Evolutionary conservation across 352 stramenopile species (phyloP).

Genomic region (Globisporangium recalcitrans): DNA sequence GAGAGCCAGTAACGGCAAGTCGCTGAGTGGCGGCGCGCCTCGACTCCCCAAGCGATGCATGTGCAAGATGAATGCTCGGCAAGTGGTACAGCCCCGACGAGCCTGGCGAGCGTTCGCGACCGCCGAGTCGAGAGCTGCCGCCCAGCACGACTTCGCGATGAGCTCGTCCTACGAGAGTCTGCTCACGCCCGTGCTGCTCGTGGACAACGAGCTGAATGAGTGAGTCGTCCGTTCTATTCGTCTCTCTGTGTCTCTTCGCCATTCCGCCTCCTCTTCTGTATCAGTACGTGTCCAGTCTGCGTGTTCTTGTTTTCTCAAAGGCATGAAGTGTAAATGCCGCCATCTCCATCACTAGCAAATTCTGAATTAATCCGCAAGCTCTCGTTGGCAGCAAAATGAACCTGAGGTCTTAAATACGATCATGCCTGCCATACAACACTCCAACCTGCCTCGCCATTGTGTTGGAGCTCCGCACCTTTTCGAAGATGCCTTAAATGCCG

Average conservation of each 20-base stretch:
- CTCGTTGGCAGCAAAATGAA: neutral
- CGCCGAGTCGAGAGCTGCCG: constrained; percentile 10
- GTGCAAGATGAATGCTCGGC: constrained; percentile 14
- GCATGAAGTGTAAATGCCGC: neutral
- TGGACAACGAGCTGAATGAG: neutral
- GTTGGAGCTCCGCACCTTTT: neutral
- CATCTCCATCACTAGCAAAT: neutral
- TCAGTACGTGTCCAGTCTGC: neutral
- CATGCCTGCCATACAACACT: neutral
- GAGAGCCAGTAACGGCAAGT: neutral
- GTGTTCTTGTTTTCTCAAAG: neutral
- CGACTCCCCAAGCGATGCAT: constrained; percentile 9
- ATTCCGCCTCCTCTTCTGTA: neutral
- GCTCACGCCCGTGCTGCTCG: constrained; percentile 13
- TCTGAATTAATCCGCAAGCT: constrained; percentile 1
- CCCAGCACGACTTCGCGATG: constrained; percentile 16
- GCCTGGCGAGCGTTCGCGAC: constrained; percentile 11
- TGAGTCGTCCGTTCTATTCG: neutral
- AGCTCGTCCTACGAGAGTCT: constrained; percentile 18
- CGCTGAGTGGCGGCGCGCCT: neutral
- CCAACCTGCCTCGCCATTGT: neutral
- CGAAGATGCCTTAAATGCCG: constrained; percentile 11
- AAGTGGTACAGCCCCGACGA: neutral
- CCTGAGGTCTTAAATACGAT: neutral
- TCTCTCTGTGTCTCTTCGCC: constrained; percentile 1